phyloP scores from a whole-genome alignment of 805 yeast genomes.

The Starmerella apis region DNA sequence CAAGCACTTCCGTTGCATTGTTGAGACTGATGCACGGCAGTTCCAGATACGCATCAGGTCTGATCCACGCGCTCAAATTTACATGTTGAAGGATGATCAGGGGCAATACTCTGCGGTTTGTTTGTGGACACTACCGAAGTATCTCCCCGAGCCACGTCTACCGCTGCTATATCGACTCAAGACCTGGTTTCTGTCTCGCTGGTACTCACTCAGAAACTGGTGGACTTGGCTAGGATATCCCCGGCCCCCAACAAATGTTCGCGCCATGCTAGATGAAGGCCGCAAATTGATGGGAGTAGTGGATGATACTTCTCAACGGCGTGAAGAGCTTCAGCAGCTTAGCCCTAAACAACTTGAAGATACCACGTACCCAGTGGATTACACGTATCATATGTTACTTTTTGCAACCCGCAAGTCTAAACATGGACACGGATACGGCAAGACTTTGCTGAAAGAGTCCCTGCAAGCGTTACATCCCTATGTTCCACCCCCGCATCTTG shows the following conservation, averaged over 20 bases:
- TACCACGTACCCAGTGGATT: conserved; percentile 13
- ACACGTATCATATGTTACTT: conserved; percentile 8
- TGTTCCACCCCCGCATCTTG: conserved; percentile 7
- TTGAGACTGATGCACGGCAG: neutral
- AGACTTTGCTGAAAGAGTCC: conserved; percentile 5
- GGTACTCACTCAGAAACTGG: conserved; percentile 2
- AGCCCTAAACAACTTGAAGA: conserved; percentile 6
- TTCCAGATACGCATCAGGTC: neutral
- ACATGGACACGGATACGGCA: conserved; percentile 19
- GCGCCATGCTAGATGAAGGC: conserved; percentile 9
- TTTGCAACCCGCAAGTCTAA: conserved; percentile 10
- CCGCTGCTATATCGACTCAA: neutral
- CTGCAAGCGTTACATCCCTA: neutral
- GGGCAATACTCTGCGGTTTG: conserved; percentile 2
- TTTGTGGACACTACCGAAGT: conserved; percentile 5
- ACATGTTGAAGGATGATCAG: conserved; percentile 1
- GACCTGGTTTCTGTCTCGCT: conserved; percentile 1
- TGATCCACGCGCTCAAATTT: conserved; percentile 3
- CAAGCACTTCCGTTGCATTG: neutral
- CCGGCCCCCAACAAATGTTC: neutral
- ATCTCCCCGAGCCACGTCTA: neutral
- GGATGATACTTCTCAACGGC: conserved; percentile 3
- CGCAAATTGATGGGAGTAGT: conserved; percentile 3
- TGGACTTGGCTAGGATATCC: neutral
- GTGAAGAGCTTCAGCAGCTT: conserved; percentile 4